Evolutionary conservation across 176 grass and related monocot genomes (phyloP).

Genomic region (Urochloa ruziziensis): DNA sequence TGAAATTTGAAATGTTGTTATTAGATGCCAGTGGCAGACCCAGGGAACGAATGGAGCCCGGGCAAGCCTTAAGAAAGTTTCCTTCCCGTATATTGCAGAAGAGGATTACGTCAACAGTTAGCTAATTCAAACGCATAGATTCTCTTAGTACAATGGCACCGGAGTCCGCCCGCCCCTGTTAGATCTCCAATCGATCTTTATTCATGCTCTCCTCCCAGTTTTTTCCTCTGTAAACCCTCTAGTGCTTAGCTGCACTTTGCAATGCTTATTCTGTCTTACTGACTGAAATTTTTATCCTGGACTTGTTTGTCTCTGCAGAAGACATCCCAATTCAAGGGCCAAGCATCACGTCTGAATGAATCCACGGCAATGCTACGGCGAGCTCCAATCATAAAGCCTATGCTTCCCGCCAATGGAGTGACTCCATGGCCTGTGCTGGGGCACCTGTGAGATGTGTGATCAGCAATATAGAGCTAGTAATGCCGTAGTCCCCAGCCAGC

Average conservation of each 20-base stretch:
- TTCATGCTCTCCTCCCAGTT: not conserved
- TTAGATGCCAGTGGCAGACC: no score
- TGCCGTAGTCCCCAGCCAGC: not conserved
- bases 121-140: no score
- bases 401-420: constrained; percentile 58
- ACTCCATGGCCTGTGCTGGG: constrained; percentile 78
- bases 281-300: not conserved
- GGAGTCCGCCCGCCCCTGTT: no score
- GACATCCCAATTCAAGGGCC: constrained; percentile 70
- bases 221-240: not conserved
- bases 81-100: no score
- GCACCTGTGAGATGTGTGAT: constrained; percentile 43
- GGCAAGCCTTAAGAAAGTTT: no score
- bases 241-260: not conserved
- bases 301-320: constrained; percentile 50
- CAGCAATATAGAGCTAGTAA: constrained; percentile 15
- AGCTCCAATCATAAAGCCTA: constrained; percentile 50
- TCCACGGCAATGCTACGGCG: constrained; percentile 50
- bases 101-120: no score
- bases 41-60: no score
- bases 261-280: not conserved
- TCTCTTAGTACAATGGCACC: no score
- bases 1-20: not conserved
- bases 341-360: constrained; percentile 65
- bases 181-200: not conserved